These are phyloP conservation scores for Tephrocybe sp. DNA, from an alignment of 768 basidiomycete species.

Conservation along the genomic window DNA sequence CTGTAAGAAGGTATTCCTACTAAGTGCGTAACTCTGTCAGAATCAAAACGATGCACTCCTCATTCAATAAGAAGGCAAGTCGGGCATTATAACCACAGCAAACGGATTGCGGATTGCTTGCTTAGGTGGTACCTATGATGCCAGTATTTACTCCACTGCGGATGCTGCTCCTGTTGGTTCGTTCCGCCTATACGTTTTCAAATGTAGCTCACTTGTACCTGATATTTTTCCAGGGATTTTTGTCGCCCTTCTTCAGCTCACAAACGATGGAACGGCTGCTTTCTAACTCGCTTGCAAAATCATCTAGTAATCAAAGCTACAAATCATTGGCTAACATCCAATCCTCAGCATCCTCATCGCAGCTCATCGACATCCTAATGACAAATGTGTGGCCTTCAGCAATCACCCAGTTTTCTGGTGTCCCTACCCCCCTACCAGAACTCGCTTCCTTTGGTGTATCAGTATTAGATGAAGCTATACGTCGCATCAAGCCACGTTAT, in stretches of 20 bases:
- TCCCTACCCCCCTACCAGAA: constrained; percentile 48
- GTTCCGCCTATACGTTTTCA: not conserved
- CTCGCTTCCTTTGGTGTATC: constrained; percentile 45
- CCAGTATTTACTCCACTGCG: constrained; percentile 54
- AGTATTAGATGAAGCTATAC: constrained; percentile 65
- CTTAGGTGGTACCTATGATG: constrained; percentile 76
- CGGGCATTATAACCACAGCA: constrained; percentile 74
- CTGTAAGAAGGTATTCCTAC: constrained; percentile 77
- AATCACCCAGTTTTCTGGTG: constrained; percentile 60
- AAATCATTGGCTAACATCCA: constrained; percentile 69
- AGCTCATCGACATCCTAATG: constrained; percentile 78
- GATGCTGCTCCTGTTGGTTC: constrained; percentile 64
- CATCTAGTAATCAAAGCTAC: constrained; percentile 49
- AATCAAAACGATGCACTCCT: constrained; percentile 6
- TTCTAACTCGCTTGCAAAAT: constrained; percentile 63
- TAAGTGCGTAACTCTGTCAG: constrained; percentile 58
- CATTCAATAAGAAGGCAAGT: constrained; percentile 60
- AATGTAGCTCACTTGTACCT: constrained; percentile 1
- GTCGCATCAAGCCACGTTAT: constrained; percentile 79
- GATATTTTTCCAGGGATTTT: constrained; percentile 56
- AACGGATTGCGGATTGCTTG: constrained; percentile 85
- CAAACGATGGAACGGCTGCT: constrained; percentile 72
- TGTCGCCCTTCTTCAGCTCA: constrained; percentile 72
- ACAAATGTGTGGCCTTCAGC: constrained; percentile 76
- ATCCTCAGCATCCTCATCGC: constrained; percentile 57